Conservation (phyloP, 257 asterid genomes). For the Plectranthus barbatus region DNA sequence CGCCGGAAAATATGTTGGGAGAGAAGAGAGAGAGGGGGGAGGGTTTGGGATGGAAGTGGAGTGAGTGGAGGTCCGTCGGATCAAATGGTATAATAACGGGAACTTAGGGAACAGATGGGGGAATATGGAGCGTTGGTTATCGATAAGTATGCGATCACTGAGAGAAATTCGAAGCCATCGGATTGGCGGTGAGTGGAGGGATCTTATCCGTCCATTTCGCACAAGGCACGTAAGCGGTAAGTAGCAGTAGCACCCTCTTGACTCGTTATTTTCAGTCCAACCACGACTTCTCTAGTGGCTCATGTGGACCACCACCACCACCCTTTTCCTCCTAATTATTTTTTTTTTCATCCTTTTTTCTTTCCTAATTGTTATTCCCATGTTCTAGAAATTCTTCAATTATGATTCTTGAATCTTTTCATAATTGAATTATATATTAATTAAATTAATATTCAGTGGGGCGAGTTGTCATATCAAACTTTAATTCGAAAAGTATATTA, state of each 20-base stretch:
- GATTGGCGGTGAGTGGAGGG: conserved; percentile 37
- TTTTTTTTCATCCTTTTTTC: background rate
- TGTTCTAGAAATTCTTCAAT: too few species aligned
- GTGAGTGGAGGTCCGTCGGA: conserved; percentile 49
- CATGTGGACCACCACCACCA: conserved; percentile 17
- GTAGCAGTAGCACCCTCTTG: too few species aligned
- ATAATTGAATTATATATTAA: too few species aligned
- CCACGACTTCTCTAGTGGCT: conserved; percentile 15
- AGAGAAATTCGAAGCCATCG: conserved; percentile 21
- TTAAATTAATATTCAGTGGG: too few species aligned
- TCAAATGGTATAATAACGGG: conserved; percentile 46
- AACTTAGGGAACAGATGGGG: conserved; percentile 42
- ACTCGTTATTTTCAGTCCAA: conserved; percentile 18
- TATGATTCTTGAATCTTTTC: too few species aligned
- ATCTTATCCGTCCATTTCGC: conserved; percentile 34
- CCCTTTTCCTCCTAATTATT: background rate
- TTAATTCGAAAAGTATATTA: too few species aligned
- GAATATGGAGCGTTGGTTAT: conserved; percentile 30
- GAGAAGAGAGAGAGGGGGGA: background rate
- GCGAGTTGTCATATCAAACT: too few species aligned
- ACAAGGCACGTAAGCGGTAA: conserved; percentile 34
- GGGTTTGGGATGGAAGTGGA: background rate
- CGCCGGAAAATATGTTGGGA: conserved; percentile 12
- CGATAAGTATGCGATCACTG: conserved; percentile 33
- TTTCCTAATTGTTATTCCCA: conserved; percentile 2